Evolutionary conservation across 148 eudicot species (phyloP).

Genomic region (Silene conica): DNA sequence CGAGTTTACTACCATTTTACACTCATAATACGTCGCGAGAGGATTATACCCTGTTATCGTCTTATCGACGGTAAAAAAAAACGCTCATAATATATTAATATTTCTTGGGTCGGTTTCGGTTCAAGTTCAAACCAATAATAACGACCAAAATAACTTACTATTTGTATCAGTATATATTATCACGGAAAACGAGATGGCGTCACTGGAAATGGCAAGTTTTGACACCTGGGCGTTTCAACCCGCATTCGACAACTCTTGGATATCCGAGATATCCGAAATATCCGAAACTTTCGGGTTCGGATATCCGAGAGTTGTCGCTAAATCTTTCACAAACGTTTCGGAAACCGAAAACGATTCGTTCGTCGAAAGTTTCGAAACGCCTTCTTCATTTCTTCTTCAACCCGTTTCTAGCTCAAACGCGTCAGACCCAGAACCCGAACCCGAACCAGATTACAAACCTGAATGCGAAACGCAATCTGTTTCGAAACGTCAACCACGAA

Average conservation of each 20-base stretch:
- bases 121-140: too few relatives aligned
- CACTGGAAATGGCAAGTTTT: conserved; percentile 33
- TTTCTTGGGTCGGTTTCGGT: too few relatives aligned
- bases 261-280: too few relatives aligned
- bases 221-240: conserved; percentile 56
- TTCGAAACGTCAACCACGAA: conserved; percentile 28
- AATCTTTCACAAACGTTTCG: conserved; percentile 7
- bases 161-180: too few relatives aligned
- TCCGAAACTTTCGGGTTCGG: too few relatives aligned
- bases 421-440: not conserved
- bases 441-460: not conserved
- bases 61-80: too few relatives aligned
- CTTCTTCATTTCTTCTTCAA: not conserved
- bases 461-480: conserved; percentile 23
- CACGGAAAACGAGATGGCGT: conserved; percentile 34
- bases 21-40: too few relatives aligned
- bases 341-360: conserved; percentile 4
- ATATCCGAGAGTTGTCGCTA: too few relatives aligned
- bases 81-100: too few relatives aligned
- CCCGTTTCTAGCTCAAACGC: conserved; percentile 16
- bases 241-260: conserved; percentile 47
- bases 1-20: too few relatives aligned
- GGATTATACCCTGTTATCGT: too few relatives aligned
- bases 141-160: too few relatives aligned
- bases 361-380: conserved; percentile 23